phyloP scores from a whole-genome alignment of 352 stramenopile species.

The Phytophthora podocarpi region DNA sequence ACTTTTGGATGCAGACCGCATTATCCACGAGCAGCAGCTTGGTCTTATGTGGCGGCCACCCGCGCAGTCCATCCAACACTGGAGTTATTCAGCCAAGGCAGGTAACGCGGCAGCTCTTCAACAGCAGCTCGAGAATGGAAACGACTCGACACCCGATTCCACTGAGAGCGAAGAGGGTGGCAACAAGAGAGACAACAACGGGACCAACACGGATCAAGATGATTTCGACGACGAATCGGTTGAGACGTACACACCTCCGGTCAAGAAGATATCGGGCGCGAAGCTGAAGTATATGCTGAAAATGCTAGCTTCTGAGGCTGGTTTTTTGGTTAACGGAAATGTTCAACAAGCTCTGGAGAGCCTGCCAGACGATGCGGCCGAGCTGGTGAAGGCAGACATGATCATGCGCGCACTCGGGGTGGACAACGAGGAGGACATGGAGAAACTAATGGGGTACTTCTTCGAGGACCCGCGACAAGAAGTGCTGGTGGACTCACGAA shows the following conservation, averaged over 20 bases:
- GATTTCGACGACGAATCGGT: conserved; percentile 54
- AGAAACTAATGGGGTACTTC: conserved; percentile 80
- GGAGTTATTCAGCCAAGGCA: conserved; percentile 42
- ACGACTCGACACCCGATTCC: conserved; percentile 9
- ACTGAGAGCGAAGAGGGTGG: conserved; percentile 24
- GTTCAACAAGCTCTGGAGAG: conserved; percentile 83
- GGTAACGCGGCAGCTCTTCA: conserved; percentile 14
- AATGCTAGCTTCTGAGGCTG: conserved; percentile 84
- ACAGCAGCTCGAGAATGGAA: conserved; percentile 28
- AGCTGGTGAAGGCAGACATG: conserved; percentile 87
- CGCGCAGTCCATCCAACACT: conserved; percentile 52
- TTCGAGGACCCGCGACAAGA: conserved; percentile 74
- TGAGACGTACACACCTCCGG: conserved; percentile 46
- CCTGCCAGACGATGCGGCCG: conserved; percentile 73
- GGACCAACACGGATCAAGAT: conserved; percentile 20
- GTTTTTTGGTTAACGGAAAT: conserved; percentile 86
- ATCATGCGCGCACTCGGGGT: conserved; percentile 89
- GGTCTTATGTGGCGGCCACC: conserved; percentile 80
- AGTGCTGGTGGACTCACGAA: conserved; percentile 41
- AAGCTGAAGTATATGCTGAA: conserved; percentile 92
- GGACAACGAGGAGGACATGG: conserved; percentile 88
- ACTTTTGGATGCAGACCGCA: conserved; percentile 86
- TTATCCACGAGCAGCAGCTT: conserved; percentile 93
- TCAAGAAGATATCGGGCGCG: conserved; percentile 72
- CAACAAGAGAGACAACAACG: conserved; percentile 34